These are phyloP conservation scores for Erythrobasidium hasegawianum DNA, from an alignment of 1,284 basidiomycete species.

Conservation along the genomic window DNA sequence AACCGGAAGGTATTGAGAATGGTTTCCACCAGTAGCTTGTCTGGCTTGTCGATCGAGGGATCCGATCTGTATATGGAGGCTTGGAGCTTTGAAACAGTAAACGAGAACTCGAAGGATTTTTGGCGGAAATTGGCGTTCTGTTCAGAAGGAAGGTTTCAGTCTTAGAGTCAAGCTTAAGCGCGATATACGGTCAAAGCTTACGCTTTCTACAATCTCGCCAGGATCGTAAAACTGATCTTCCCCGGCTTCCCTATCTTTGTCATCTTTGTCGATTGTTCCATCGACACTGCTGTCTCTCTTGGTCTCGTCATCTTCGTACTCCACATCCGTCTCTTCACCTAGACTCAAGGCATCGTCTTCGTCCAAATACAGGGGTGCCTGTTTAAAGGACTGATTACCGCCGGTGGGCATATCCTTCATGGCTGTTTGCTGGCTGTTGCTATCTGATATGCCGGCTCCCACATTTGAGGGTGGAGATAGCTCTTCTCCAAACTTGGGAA, in stretches of 20 bases:
- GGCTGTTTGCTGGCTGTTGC: neutral
- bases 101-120: conserved; percentile 80
- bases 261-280: neutral
- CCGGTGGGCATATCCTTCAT: conserved; percentile 4
- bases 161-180: too few species aligned
- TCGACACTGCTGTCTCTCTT: conserved; percentile 48
- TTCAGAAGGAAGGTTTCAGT: too few species aligned
- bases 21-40: conserved; percentile 73
- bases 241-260: conserved; percentile 47
- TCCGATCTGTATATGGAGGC: conserved; percentile 73
- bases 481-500: conserved; percentile 75
- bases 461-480: conserved; percentile 41
- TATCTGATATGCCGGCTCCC: neutral
- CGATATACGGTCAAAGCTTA: too few species aligned
- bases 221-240: conserved; percentile 72
- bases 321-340: conserved; percentile 64
- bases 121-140: conserved; percentile 66
- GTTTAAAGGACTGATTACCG: conserved; percentile 2
- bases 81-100: conserved; percentile 82
- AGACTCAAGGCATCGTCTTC: conserved; percentile 30
- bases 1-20: conserved; percentile 76
- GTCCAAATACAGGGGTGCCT: conserved; percentile 28
- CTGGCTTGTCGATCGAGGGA: conserved; percentile 55
- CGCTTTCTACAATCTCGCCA: conserved; percentile 62
- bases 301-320: conserved; percentile 60